These are phyloP conservation scores for Saccharomycopsis javanensis DNA, from an alignment of 805 yeast species.

Conservation along the genomic window DNA sequence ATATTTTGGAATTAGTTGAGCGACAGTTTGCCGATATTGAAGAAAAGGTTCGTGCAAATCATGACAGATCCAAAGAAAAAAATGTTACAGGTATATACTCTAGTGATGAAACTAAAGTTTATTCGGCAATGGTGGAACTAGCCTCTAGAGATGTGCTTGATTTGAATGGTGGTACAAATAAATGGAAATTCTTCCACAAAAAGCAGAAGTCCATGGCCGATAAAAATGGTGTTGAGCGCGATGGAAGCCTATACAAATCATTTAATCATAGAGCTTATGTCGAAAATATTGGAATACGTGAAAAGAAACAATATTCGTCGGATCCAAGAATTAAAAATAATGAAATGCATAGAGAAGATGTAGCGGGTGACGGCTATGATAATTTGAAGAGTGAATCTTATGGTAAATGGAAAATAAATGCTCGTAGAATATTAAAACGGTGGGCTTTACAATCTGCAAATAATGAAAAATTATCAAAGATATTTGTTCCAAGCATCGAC, in stretches of 20 bases:
- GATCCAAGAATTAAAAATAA: slow-evolving; percentile 74
- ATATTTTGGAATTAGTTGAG: slow-evolving; percentile 71
- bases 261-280: slow-evolving; percentile 86
- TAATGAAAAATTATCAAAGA: slow-evolving; percentile 21
- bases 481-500: slow-evolving; percentile 46
- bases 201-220: slow-evolving; percentile 5
- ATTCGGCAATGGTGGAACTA: slow-evolving; percentile 66
- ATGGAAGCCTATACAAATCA: slow-evolving; percentile 33
- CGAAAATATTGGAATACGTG: slow-evolving; percentile 78
- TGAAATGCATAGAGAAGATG: slow-evolving; percentile 58
- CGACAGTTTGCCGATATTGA: slow-evolving; percentile 46
- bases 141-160: slow-evolving; percentile 61
- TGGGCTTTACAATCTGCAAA: slow-evolving; percentile 42
- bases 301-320: slow-evolving; percentile 66
- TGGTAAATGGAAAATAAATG: slow-evolving; percentile 40
- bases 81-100: slow-evolving; percentile 37
- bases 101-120: slow-evolving; percentile 26
- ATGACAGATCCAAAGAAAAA: slow-evolving; percentile 6
- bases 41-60: slow-evolving; percentile 24
- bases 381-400: slow-evolving; percentile 39
- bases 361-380: slow-evolving; percentile 69
- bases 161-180: slow-evolving; percentile 36
- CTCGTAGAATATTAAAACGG: slow-evolving; percentile 44
- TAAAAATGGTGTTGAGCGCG: slow-evolving; percentile 22
- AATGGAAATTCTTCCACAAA: slow-evolving; percentile 31